These are phyloP conservation scores for Thermothelomyces thermophilus DNA, from an alignment of 2,329 filamentous ascomycete species.

Conservation along the genomic window DNA sequence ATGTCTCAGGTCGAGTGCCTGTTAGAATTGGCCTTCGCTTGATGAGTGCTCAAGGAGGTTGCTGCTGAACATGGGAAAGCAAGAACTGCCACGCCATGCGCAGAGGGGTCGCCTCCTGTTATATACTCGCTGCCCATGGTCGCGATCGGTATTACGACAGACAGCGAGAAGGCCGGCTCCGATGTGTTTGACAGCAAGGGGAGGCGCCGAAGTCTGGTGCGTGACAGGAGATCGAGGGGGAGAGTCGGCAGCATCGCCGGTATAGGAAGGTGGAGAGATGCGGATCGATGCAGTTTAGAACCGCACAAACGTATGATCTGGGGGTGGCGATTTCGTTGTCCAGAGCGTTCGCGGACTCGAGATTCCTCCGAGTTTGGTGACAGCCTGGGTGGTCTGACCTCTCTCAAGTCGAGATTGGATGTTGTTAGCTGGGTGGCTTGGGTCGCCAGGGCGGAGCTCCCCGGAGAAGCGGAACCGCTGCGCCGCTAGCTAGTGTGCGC, in stretches of 20 bases:
- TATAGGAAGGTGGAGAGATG: not conserved
- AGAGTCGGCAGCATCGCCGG: not conserved
- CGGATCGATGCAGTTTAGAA: not conserved
- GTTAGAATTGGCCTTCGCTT: too few species aligned
- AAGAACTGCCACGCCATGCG: not conserved
- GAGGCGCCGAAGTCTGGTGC: not conserved
- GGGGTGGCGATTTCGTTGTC: not conserved
- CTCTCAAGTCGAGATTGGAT: not conserved
- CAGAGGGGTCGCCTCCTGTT: not conserved
- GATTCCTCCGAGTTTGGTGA: not conserved
- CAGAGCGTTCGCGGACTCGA: not conserved
- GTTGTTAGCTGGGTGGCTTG: too few species aligned
- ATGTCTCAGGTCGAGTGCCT: too few species aligned
- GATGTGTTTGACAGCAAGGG: not conserved
- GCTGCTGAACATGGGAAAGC: too few species aligned
- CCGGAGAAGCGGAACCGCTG: slow-evolving; percentile 12
- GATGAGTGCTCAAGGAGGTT: not conserved
- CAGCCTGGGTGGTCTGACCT: slow-evolving; percentile 2
- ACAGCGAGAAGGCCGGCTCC: not conserved
- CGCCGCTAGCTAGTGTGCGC: too few species aligned
- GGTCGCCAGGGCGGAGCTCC: not conserved
- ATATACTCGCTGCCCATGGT: slow-evolving; percentile 5
- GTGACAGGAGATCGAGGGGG: slow-evolving; percentile 7
- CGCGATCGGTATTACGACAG: slow-evolving; percentile 2
- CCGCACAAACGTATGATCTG: slow-evolving; percentile 1